Conservation (phyloP, 805 yeast genomes). For the Wickerhamomyces pijperi region DNA sequence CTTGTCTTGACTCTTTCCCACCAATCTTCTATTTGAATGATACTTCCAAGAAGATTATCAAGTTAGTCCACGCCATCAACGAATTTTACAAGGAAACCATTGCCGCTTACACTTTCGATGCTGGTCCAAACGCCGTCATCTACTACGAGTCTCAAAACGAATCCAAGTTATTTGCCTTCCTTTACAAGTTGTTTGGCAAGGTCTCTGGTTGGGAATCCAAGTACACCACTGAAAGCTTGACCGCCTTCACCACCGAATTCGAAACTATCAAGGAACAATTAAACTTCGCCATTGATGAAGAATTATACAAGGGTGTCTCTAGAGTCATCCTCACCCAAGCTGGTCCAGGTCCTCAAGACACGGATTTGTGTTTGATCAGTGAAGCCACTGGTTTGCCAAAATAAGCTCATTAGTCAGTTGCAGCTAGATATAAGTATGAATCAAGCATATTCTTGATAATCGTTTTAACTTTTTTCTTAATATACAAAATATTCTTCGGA, state of each 20-base stretch:
- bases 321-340: slow-evolving; percentile 76
- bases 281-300: slow-evolving; percentile 33
- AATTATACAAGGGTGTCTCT: slow-evolving; percentile 61
- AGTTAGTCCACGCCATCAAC: slow-evolving; percentile 69
- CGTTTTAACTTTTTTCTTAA: too few relatives aligned
- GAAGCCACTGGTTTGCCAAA: slow-evolving; percentile 14
- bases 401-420: too few relatives aligned
- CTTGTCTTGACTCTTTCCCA: slow-evolving; percentile 91
- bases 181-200: slow-evolving; percentile 46
- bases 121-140: slow-evolving; percentile 97
- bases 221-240: slow-evolving; percentile 20
- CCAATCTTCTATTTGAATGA: slow-evolving; percentile 94
- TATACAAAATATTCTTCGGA: too few relatives aligned
- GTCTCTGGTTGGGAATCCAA: slow-evolving; percentile 62
- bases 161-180: slow-evolving; percentile 55
- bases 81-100: slow-evolving; percentile 40
- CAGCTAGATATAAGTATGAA: too few relatives aligned
- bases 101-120: slow-evolving; percentile 97
- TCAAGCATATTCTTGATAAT: too few relatives aligned
- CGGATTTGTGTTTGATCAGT: slow-evolving; percentile 45
- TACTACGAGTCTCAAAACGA: slow-evolving; percentile 78
- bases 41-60: slow-evolving; percentile 74
- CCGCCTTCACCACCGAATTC: slow-evolving; percentile 15
- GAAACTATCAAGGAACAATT: slow-evolving; percentile 21
- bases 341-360: slow-evolving; percentile 77